phyloP scores from a whole-genome alignment of 2,329 filamentous ascomycete genomes.

The Aspergillus awamori region DNA sequence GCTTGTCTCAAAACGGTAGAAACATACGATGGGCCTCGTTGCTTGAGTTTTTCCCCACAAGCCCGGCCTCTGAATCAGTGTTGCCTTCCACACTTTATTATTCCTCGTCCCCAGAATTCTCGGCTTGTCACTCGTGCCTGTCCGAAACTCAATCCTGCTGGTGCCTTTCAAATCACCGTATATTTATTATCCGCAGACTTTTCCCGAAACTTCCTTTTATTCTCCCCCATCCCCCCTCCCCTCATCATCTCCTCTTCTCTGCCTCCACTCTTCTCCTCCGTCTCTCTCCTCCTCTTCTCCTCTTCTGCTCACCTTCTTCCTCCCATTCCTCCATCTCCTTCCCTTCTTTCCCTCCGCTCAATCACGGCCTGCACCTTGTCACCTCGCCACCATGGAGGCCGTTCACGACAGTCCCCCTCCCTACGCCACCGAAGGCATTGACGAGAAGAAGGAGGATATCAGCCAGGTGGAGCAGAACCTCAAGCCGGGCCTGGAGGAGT shows the following conservation, averaged over 20 bases:
- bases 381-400: not conserved
- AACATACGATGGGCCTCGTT: not conserved
- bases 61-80: too few species aligned
- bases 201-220: not conserved
- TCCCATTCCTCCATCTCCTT: not conserved
- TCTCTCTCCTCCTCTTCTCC: not conserved
- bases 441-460: constrained; percentile 11
- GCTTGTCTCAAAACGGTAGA: not conserved
- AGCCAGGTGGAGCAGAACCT: constrained; percentile 12
- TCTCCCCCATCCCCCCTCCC: not conserved
- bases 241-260: not conserved
- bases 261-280: not conserved
- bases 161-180: too few species aligned
- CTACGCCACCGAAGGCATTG: constrained; percentile 7
- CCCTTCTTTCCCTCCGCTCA: not conserved
- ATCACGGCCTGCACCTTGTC: not conserved
- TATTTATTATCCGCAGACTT: not conserved
- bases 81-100: too few species aligned
- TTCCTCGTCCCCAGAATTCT: not conserved
- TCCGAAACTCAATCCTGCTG: not conserved
- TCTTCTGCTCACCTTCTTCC: not conserved
- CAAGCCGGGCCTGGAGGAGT: constrained; percentile 14
- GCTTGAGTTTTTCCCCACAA: not conserved
- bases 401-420: constrained; percentile 4
- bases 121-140: not conserved